A percentile compares a stretch with the other conserved stretches of the same genome.
These are phyloP conservation scores for Actinidia arguta DNA, from an alignment of 179 eudicot genomes.

Conservation along the genomic window DNA sequence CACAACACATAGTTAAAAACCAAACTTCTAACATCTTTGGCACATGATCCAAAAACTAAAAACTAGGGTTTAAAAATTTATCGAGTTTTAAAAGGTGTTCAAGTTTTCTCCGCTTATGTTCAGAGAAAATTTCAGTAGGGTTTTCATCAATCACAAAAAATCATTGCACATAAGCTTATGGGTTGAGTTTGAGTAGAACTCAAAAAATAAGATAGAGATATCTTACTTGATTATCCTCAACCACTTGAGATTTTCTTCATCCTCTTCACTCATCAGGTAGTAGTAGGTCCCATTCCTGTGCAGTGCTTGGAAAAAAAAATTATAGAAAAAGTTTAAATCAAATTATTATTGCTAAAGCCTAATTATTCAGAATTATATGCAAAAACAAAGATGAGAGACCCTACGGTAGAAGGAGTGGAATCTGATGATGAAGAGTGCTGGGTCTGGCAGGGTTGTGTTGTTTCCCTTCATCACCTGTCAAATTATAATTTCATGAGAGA, in stretches of 20 bases:
- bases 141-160: too few relatives aligned
- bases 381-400: neutral
- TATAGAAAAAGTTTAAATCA: neutral
- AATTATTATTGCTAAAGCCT: neutral
- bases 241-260: neutral
- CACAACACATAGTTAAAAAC: too few relatives aligned
- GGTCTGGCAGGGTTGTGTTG: slow-evolving; percentile 13
- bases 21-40: too few relatives aligned
- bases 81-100: too few relatives aligned
- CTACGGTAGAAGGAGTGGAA: slow-evolving; percentile 38
- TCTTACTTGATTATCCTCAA: too few relatives aligned
- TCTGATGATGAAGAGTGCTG: slow-evolving; percentile 34
- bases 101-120: too few relatives aligned
- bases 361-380: neutral
- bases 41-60: too few relatives aligned
- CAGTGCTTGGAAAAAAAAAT: neutral
- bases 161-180: too few relatives aligned
- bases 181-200: too few relatives aligned
- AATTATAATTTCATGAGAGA: neutral
- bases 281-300: neutral
- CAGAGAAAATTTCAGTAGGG: too few relatives aligned
- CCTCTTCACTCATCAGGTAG: neutral
- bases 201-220: too few relatives aligned
- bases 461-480: slow-evolving; percentile 29
- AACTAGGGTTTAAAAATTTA: too few relatives aligned